A percentile compares a stretch with the other conserved stretches of the same genome.
phyloP scores from a whole-genome alignment of 164 flowering plant genomes.

The Brasenia schreberi region DNA sequence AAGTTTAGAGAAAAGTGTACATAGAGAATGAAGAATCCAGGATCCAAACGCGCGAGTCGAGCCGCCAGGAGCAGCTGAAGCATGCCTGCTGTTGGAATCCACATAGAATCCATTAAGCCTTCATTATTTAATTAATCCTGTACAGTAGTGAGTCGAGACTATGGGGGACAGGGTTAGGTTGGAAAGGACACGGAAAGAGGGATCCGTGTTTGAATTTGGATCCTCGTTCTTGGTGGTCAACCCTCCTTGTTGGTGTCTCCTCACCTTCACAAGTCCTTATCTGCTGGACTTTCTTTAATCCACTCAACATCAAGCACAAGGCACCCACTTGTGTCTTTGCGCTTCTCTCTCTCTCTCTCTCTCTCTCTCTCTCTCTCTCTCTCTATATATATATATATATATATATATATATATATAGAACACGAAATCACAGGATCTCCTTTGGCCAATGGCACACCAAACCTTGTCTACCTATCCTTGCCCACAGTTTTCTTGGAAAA shows the following conservation, averaged over 20 bases:
- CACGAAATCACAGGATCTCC: too few species aligned
- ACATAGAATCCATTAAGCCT: neutral
- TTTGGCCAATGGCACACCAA: too few species aligned
- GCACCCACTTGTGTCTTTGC: neutral
- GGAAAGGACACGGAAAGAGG: neutral
- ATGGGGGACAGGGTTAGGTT: neutral
- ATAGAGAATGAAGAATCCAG: too few species aligned
- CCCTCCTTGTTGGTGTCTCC: neutral
- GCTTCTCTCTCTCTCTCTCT: neutral
- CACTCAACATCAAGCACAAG: neutral
- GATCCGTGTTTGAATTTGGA: neutral
- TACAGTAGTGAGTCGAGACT: neutral
- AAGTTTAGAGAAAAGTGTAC: too few species aligned
- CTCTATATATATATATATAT: too few species aligned
- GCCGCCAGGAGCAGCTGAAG: neutral
- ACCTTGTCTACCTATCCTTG: too few species aligned
- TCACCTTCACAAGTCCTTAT: neutral
- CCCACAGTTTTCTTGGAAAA: too few species aligned
- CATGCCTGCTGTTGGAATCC: neutral
- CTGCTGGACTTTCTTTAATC: neutral
- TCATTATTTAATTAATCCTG: neutral
- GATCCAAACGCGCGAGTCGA: neutral
- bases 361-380: too few species aligned
- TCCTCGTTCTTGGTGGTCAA: neutral
- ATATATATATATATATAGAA: too few species aligned